These are phyloP conservation scores for Aspergillus pseudotamarii DNA, from an alignment of 2,329 filamentous ascomycete species.

Conservation along the genomic window DNA sequence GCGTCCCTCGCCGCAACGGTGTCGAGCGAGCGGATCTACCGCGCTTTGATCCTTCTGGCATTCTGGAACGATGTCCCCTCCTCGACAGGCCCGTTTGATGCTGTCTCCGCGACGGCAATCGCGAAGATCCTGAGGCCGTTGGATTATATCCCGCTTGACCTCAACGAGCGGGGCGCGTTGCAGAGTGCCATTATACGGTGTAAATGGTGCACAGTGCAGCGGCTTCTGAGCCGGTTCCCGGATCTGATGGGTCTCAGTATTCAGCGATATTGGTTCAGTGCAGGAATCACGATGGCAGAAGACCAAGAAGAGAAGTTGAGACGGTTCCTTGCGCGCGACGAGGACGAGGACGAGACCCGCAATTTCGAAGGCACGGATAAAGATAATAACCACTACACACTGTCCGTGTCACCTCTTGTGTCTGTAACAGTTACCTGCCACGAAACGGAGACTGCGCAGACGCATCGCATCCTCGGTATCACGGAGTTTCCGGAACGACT, in stretches of 20 bases:
- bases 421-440: conserved; percentile 23
- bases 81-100: background rate
- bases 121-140: conserved; percentile 38
- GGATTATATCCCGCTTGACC: conserved; percentile 33
- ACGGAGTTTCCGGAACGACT: conserved; percentile 22
- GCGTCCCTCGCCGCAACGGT: conserved; percentile 41
- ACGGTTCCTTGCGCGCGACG: conserved; percentile 24
- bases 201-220: conserved; percentile 43
- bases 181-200: conserved; percentile 40
- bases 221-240: conserved; percentile 38
- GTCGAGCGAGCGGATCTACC: conserved; percentile 46
- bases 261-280: conserved; percentile 36
- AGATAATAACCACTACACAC: conserved; percentile 20
- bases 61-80: conserved; percentile 39
- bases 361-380: conserved; percentile 23
- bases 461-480: conserved; percentile 23
- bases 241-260: conserved; percentile 38
- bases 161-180: conserved; percentile 32
- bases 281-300: conserved; percentile 25
- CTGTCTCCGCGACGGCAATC: conserved; percentile 22
- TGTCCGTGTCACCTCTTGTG: conserved; percentile 24
- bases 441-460: conserved; percentile 10
- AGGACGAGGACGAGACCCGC: conserved; percentile 8
- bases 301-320: conserved; percentile 21
- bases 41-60: conserved; percentile 42